Base-by-base conservation (phyloP, 75 land plant species). In the Picea sitchensis region DNA sequence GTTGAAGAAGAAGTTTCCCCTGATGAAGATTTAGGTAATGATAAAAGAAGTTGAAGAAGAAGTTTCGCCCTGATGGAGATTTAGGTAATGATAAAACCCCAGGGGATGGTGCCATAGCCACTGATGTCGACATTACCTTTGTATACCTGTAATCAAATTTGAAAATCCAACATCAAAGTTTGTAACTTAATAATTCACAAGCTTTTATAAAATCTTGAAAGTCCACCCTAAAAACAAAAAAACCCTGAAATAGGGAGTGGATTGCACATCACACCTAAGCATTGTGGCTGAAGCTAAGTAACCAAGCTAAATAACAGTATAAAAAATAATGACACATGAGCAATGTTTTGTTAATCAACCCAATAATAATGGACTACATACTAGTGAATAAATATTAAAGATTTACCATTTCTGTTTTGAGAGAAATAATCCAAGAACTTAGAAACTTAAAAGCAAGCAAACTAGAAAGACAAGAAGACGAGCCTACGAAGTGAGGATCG, bases 251-350 rank as follows among this genome's bases (percentile, higher is more conserved):
- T 54, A 13, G 61, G 13, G 3, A 3, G 1, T 36, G 26, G 76
- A n/a, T 9, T 3, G 17, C 18, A 31, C 6, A 75, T 18, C 44
- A 76, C 32, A 92, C 92, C 90, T 84, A 90, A 88, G 79, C 91
- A 90, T 21, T 85, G 83, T 80, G 90, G 90, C 59, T 88, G 92
- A 59, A 92, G 88, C 54, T 87, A 84, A 47, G 85, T 82, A 5
- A 80, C 60, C 65, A 91, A 76, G 81, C 89, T 91, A 84, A 77
- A 86, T 9, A 78, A 41, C 44, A 59, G 77, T 41, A 9, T 64
- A 80, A 34, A 26, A 7, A 56, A 18, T 30, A 36, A 6, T 36
- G 41, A 83, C 36, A 18, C 14, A 57, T 79, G 15, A 76, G 0
- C 26, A 26, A 26, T 26, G 26, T 26, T 26, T 26, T 26, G 26